Percentiles rank a stretch among this genome's conserved stretches.
Evolutionary conservation across 176 grass and related monocot genomes (phyloP).

Genomic region (Aegilops umbellulata): DNA sequence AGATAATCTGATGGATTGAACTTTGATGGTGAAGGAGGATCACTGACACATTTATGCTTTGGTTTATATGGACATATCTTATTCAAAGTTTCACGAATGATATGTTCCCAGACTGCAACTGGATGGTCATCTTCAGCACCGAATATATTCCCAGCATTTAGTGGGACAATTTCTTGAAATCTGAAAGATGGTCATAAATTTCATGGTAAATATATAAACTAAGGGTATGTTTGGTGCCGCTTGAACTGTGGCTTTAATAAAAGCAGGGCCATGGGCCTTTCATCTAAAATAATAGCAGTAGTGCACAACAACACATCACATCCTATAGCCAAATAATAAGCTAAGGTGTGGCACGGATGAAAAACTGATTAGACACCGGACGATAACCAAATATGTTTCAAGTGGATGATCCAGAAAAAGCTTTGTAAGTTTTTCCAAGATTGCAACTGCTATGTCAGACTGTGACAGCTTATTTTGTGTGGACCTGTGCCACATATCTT

Average conservation of each 20-base stretch:
- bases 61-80: slow-evolving; percentile 42
- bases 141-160: slow-evolving; percentile 83
- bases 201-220: slow-evolving; percentile 33
- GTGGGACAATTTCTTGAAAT: slow-evolving; percentile 84
- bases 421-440: not conserved
- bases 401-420: not conserved
- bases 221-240: not conserved
- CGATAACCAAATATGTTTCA: not conserved
- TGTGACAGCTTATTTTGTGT: not conserved
- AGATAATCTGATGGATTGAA: slow-evolving; percentile 53
- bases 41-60: slow-evolving; percentile 52
- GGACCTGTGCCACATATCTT: not conserved
- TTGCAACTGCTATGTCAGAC: not conserved
- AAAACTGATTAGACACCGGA: not conserved
- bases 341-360: not conserved
- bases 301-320: not conserved
- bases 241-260: not conserved
- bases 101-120: slow-evolving; percentile 67
- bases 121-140: slow-evolving; percentile 64
- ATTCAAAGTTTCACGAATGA: slow-evolving; percentile 79
- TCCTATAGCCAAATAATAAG: not conserved
- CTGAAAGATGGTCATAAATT: slow-evolving; percentile 49
- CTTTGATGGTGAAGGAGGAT: slow-evolving; percentile 64
- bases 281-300: not conserved
- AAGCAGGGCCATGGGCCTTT: not conserved